These are phyloP conservation scores for Sideroxylon spinosum DNA, from an alignment of 179 eudicot genomes.

Conservation along the genomic window DNA sequence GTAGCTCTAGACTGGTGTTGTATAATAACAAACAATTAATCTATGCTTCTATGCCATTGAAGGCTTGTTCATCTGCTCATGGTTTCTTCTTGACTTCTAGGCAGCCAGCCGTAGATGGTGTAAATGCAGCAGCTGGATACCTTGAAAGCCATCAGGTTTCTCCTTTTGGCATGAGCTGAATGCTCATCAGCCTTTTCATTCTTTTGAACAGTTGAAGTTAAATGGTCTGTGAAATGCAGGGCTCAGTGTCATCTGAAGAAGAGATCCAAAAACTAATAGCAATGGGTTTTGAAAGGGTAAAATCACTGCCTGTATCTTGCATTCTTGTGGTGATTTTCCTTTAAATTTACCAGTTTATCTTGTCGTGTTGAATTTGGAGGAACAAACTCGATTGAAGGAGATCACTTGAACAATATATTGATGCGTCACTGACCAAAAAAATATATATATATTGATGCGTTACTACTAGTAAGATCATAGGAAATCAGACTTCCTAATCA, in stretches of 20 bases:
- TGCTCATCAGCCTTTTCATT: not conserved
- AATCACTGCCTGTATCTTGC: not conserved
- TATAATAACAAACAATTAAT: too few relatives aligned
- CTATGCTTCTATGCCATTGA: too few relatives aligned
- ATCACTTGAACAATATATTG: not conserved
- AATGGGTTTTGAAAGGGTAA: constrained; percentile 95
- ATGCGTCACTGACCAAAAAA: too few relatives aligned
- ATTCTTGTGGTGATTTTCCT: not conserved
- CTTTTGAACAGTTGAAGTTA: constrained; percentile 9
- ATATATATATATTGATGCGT: not conserved
- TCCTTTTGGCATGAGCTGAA: not conserved
- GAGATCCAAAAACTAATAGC: constrained; percentile 75
- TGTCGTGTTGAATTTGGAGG: not conserved
- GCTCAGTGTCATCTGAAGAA: constrained; percentile 41
- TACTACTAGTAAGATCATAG: not conserved
- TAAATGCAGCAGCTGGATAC: constrained; percentile 27
- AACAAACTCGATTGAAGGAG: not conserved
- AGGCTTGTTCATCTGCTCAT: too few relatives aligned
- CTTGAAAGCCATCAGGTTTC: constrained; percentile 43
- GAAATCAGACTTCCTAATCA: not conserved
- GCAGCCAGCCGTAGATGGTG: constrained; percentile 33
- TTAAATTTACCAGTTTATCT: not conserved
- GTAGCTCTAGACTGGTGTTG: too few relatives aligned
- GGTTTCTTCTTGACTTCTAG: constrained; percentile 16
- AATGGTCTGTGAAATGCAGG: constrained; percentile 38